A percentile compares a stretch with the other conserved stretches of the same genome.
Evolutionary conservation across 2,329 filamentous ascomycete species (phyloP).

Genomic region (Trichophyton verrucosum): DNA sequence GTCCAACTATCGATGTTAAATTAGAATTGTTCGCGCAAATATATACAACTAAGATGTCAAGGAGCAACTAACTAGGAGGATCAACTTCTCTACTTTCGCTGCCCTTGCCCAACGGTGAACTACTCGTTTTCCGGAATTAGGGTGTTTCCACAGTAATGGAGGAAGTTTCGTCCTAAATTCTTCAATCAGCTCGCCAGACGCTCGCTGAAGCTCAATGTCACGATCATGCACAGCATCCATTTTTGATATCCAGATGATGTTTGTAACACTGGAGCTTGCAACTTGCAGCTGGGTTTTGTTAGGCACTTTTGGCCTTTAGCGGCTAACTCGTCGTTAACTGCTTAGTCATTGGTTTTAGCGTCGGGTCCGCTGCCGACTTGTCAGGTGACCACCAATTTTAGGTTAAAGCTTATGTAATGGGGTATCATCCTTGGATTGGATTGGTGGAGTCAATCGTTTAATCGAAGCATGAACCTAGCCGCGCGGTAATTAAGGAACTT

Average conservation of each 20-base stretch:
- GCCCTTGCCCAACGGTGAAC: slow-evolving; percentile 29
- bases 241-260: background rate
- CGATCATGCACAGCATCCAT: slow-evolving; percentile 37
- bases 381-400: too few species aligned
- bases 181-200: slow-evolving; percentile 32
- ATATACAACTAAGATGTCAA: slow-evolving; percentile 5
- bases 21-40: background rate
- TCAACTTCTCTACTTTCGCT: slow-evolving; percentile 28
- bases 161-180: slow-evolving; percentile 33
- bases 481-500: too few species aligned
- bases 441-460: too few species aligned
- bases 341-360: too few species aligned
- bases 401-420: too few species aligned
- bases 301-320: too few species aligned
- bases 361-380: too few species aligned
- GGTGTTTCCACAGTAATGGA: slow-evolving; percentile 30
- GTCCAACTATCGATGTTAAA: slow-evolving; percentile 45
- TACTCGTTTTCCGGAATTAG: slow-evolving; percentile 16
- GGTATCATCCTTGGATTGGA: too few species aligned
- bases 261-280: background rate
- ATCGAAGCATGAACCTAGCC: too few species aligned
- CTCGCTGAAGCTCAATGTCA: slow-evolving; percentile 37
- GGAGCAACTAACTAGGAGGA: slow-evolving; percentile 26
- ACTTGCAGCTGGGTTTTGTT: too few species aligned
- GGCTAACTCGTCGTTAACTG: too few species aligned